phyloP scores from a whole-genome alignment of 768 basidiomycete genomes.

The Tricholoma saponaceum region DNA sequence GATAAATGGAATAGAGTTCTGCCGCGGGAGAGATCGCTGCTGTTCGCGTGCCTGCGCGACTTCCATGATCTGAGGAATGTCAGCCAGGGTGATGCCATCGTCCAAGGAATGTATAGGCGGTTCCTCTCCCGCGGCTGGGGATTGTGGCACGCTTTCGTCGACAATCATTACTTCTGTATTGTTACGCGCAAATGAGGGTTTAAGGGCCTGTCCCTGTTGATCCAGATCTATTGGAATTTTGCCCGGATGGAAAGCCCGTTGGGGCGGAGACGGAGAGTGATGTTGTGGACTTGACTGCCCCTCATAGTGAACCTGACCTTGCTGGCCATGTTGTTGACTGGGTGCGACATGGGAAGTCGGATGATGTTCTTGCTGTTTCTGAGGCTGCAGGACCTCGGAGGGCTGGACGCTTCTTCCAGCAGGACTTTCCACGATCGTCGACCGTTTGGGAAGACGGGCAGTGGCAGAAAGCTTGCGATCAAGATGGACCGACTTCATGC shows the following conservation, averaged over 20 bases:
- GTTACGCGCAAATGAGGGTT: conserved; percentile 70
- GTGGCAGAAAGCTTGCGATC: conserved; percentile 95
- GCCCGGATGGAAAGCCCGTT: conserved; percentile 32
- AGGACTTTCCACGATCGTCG: conserved; percentile 94
- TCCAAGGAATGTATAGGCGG: conserved; percentile 41
- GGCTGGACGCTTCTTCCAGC: conserved; percentile 82
- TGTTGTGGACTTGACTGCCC: conserved; percentile 28
- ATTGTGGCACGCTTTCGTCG: conserved; percentile 73
- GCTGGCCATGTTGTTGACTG: conserved; percentile 26
- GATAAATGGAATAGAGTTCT: conserved; percentile 77
- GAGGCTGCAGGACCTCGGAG: conserved; percentile 48
- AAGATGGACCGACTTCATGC: conserved; percentile 90
- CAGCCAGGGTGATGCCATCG: conserved; percentile 88
- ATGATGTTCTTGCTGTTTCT: conserved; percentile 42
- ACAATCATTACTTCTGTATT: conserved; percentile 89
- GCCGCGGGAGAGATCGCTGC: conserved; percentile 75
- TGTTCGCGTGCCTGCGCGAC: conserved; percentile 89
- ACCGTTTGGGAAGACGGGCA: conserved; percentile 86
- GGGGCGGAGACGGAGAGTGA: conserved; percentile 21
- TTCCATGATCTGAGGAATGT: conserved; percentile 90
- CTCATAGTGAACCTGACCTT: conserved; percentile 34
- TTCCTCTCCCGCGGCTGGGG: conserved; percentile 49
- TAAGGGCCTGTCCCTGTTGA: conserved; percentile 45
- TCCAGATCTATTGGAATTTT: conserved; percentile 34
- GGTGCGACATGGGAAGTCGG: conserved; percentile 25